A percentile compares a stretch with the other conserved stretches of the same genome.
phyloP scores from a whole-genome alignment of 257 asterid species.

The Ligustrum vulgare region DNA sequence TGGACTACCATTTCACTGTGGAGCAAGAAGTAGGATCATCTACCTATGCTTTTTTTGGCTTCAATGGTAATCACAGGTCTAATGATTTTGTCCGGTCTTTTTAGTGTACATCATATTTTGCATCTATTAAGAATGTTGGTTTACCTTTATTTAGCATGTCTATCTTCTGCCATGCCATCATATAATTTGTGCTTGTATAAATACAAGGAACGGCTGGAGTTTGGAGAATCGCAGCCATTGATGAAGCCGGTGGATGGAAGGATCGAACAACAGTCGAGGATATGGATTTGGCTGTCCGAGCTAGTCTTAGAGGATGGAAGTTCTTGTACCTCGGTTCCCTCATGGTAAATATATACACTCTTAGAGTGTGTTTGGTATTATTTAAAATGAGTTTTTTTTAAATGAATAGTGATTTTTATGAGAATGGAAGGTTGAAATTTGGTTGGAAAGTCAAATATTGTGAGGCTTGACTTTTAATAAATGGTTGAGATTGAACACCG shows the following conservation, averaged over 20 bases:
- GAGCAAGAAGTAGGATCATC: constrained; percentile 99
- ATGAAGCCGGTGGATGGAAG: constrained; percentile 99
- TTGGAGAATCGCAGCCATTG: constrained; percentile 88
- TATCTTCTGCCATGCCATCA: neutral
- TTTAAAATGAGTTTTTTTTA: too few relatives aligned
- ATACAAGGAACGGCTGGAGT: constrained; percentile 90
- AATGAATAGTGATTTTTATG: too few relatives aligned
- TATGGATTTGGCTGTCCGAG: constrained; percentile 98
- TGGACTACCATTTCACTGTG: constrained; percentile 86
- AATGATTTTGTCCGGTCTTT: neutral
- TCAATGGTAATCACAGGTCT: constrained; percentile 58
- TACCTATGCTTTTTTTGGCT: constrained; percentile 88
- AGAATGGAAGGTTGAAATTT: too few relatives aligned
- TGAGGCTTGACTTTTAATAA: too few relatives aligned
- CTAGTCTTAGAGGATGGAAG: constrained; percentile 92
- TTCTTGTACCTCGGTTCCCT: constrained; percentile 75
- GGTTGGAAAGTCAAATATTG: too few relatives aligned
- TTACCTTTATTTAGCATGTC: neutral
- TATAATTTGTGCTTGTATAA: constrained; percentile 12
- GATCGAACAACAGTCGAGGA: constrained; percentile 95
- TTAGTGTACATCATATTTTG: neutral
- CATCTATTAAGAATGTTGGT: neutral
- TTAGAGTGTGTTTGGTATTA: too few relatives aligned
- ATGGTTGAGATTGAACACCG: too few relatives aligned
- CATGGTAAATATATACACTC: constrained; percentile 39